Base-by-base conservation (phyloP, 345 rosid species). In the Ceriops tagal region DNA sequence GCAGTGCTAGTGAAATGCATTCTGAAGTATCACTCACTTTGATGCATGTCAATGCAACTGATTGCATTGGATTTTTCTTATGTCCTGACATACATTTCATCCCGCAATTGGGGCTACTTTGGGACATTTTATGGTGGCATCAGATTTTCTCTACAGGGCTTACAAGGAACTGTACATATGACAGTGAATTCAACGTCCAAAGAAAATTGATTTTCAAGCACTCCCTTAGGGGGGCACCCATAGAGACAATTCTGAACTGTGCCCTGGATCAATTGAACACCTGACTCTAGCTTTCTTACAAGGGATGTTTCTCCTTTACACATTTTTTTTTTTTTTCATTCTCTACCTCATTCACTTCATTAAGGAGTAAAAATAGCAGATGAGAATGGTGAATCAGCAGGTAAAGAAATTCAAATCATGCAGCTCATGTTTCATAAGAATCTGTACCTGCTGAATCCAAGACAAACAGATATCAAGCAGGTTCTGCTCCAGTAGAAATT, bases 381-480 rank as follows among this genome's bases (percentile, higher is more conserved):
- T 13, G 5, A 43, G 16, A 13, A 43, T 43, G 49, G 18, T 13
- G 49, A 43, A 43, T 43, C 49, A 43, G 15, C 46, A 39, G 13
- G 15, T 39, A 10, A 39, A 39, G 18, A 43, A 43, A 43, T 11
- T 20, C 15, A 34, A 39, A 31, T 68, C 22, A 62, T 58, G 49
- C 68, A 64, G 62, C 71, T 61, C 51, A 53, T 9, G 58, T 22
- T 35, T 8, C 53, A 61, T 37, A 71, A 66, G 56, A 63, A 32
- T 3, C 28, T 63, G 19, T 83, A 96, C 98, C 97, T 96, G 97
- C 64, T 96, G 98, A 83, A 86, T 87, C 99, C 99, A 96, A n/a
- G 91, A 86, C 70, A 96, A 82, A 75, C 95, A 88, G 58, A 90
- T 81, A 73, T 92, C 98, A 30, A 90, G 83, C 78, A 92, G 79